phyloP scores from a whole-genome alignment of 139 green algal genomes.

The Auxenochlorella pyrenoidosa region DNA sequence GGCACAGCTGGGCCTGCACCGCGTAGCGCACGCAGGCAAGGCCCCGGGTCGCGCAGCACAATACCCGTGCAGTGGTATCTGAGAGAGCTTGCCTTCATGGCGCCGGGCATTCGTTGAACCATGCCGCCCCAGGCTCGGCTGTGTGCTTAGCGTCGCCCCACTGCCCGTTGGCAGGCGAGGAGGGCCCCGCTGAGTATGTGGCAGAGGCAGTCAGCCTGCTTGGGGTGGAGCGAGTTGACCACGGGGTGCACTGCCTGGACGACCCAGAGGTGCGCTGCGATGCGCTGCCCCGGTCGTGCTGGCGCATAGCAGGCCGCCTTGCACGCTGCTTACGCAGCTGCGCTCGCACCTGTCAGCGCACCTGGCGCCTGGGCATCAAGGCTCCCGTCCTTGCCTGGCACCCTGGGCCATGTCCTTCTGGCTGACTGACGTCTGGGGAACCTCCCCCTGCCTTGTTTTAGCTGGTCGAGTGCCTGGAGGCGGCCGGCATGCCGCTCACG shows the following conservation, averaged over 20 bases:
- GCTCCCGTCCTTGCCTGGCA: too few species aligned
- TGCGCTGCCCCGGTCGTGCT: too few species aligned
- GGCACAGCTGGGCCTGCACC: conserved; percentile 36
- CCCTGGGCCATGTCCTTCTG: too few species aligned
- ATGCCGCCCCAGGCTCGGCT: too few species aligned
- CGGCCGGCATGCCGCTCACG: conserved; percentile 58
- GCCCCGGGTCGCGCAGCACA: too few species aligned
- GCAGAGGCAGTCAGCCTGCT: conserved; percentile 56
- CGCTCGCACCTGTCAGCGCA: not conserved
- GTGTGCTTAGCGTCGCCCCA: too few species aligned
- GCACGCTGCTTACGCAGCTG: too few species aligned
- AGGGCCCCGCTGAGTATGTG: conserved; percentile 63
- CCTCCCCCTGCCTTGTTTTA: not conserved
- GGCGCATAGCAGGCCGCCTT: too few species aligned
- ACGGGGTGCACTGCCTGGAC: conserved; percentile 73
- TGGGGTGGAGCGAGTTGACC: conserved; percentile 69
- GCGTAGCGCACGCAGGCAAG: conserved; percentile 60
- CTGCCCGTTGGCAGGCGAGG: conserved; percentile 56
- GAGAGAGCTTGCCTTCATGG: too few species aligned
- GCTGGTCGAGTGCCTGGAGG: conserved; percentile 58
- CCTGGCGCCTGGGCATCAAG: not conserved
- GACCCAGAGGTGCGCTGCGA: conserved; percentile 26
- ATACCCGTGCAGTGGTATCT: too few species aligned
- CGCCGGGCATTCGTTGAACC: too few species aligned
- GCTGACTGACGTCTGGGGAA: too few species aligned